phyloP scores from a whole-genome alignment of 2,329 filamentous ascomycete genomes.

The Cercospora sp. region DNA sequence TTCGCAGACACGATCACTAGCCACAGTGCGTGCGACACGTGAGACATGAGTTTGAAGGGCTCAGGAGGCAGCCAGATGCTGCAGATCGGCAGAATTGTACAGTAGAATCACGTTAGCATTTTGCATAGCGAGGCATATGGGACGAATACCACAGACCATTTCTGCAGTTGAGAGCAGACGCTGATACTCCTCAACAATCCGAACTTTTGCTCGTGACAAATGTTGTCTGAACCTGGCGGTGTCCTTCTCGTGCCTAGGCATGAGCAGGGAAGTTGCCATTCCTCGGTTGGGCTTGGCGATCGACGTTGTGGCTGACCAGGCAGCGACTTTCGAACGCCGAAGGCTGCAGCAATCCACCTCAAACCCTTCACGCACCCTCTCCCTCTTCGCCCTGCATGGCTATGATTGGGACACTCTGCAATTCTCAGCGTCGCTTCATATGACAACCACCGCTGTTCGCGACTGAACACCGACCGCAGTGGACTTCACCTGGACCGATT shows the following conservation, averaged over 20 bases:
- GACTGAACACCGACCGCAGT: background rate
- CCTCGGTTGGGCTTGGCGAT: constrained; percentile 5
- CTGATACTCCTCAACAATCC: background rate
- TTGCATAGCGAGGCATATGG: constrained; percentile 11
- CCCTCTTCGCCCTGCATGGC: background rate
- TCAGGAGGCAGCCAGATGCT: constrained; percentile 7
- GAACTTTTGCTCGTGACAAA: background rate
- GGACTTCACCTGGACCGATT: background rate
- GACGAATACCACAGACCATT: background rate
- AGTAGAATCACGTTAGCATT: background rate
- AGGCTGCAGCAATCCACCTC: constrained; percentile 14
- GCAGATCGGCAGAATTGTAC: background rate
- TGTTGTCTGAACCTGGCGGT: background rate
- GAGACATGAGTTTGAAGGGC: background rate
- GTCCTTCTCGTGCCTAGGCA: background rate
- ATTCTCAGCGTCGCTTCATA: background rate
- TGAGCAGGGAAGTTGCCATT: background rate
- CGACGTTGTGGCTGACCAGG: constrained; percentile 15
- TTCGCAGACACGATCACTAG: constrained; percentile 6
- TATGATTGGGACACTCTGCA: background rate
- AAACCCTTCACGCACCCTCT: background rate
- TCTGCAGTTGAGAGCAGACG: background rate
- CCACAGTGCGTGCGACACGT: constrained; percentile 11
- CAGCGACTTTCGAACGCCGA: constrained; percentile 16
- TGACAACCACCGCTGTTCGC: background rate